Evolutionary conservation across 2,329 filamentous ascomycete genomes (phyloP).

Genomic region (Fusarium subglutinans): DNA sequence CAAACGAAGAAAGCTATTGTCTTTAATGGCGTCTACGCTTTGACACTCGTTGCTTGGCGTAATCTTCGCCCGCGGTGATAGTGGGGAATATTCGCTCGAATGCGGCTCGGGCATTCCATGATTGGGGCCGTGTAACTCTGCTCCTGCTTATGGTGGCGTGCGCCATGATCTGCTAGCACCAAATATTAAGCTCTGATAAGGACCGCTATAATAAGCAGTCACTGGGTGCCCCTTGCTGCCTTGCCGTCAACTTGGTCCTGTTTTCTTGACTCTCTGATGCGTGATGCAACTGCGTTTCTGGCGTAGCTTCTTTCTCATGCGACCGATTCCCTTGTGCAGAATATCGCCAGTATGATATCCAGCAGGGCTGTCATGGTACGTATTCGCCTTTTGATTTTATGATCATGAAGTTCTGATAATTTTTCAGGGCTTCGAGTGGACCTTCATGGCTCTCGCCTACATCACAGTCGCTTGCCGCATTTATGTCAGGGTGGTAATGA

Average conservation of each 20-base stretch:
- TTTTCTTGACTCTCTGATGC: background rate
- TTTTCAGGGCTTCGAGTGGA: constrained; percentile 1
- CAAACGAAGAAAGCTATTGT: background rate
- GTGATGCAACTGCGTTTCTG: background rate
- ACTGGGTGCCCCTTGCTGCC: background rate
- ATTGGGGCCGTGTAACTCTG: background rate
- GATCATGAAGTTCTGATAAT: background rate
- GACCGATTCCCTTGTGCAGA: background rate
- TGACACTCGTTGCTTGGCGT: background rate
- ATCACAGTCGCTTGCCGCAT: background rate
- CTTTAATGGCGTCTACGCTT: background rate
- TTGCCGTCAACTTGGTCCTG: background rate
- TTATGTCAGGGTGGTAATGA: background rate
- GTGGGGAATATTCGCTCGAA: background rate
- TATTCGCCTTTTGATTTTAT: no score
- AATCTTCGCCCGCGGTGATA: background rate
- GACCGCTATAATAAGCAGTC: background rate
- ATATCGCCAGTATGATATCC: background rate
- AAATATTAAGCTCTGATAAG: background rate
- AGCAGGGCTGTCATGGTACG: background rate
- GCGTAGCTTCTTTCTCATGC: no score
- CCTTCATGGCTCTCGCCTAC: background rate
- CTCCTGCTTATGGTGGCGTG: background rate
- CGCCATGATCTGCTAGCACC: background rate
- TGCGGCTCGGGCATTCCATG: background rate